Percentiles rank a stretch among this genome's conserved stretches.
Evolutionary conservation across 805 yeast genomes (phyloP).

Genomic region (Millerozyma acaciae): DNA sequence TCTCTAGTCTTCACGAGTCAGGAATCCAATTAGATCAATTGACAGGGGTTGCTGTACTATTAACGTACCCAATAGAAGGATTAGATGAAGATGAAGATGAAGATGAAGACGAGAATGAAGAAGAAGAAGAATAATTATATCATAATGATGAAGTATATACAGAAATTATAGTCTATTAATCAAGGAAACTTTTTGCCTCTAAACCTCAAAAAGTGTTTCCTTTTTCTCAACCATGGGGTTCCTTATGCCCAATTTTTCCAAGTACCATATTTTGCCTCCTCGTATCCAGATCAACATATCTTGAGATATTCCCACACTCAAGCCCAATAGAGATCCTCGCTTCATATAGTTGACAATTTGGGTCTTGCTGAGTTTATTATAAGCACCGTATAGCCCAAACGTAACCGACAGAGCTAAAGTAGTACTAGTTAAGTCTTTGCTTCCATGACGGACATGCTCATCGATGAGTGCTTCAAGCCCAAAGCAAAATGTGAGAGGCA

Average conservation of each 20-base stretch:
- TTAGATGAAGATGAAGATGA: constrained; percentile 60
- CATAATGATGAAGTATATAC: not conserved
- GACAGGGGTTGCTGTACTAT: constrained; percentile 86
- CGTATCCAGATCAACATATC: constrained; percentile 55
- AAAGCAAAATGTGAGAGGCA: constrained; percentile 48
- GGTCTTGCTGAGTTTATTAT: constrained; percentile 37
- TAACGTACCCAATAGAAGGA: constrained; percentile 80
- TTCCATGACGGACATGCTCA: constrained; percentile 36
- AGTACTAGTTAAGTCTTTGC: constrained; percentile 60
- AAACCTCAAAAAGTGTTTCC: constrained; percentile 4
- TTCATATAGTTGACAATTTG: constrained; percentile 42
- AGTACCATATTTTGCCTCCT: constrained; percentile 68
- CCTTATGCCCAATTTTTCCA: constrained; percentile 26
- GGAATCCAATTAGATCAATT: constrained; percentile 87
- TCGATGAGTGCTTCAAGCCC: constrained; percentile 64
- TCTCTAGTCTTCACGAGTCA: constrained; percentile 81
- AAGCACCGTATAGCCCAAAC: constrained; percentile 51
- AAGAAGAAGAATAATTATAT: not conserved
- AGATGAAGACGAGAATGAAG: constrained; percentile 32
- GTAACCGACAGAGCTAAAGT: constrained; percentile 50
- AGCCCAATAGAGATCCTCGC: constrained; percentile 58
- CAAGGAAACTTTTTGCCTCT: constrained; percentile 1
- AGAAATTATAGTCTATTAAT: constrained; percentile 5
- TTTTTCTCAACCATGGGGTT: constrained; percentile 10
- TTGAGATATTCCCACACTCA: constrained; percentile 59